Conservation (phyloP, 768 basidiomycete genomes). For the Tylopilus subfusipes region DNA sequence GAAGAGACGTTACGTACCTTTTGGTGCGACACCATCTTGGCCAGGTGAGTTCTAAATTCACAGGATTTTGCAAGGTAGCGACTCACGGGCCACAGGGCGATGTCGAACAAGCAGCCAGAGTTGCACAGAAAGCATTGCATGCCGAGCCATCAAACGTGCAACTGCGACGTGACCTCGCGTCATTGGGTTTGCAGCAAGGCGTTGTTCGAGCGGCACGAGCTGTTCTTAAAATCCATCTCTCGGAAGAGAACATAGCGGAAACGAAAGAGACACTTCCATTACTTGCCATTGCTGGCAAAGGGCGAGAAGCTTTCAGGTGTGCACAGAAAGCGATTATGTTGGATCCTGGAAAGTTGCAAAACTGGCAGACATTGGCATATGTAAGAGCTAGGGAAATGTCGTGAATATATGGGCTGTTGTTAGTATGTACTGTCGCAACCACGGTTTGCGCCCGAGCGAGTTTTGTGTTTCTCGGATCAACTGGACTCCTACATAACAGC, state of each 20-base stretch:
- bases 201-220: slow-evolving; percentile 43
- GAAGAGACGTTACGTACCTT: slow-evolving; percentile 66
- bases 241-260: slow-evolving; percentile 34
- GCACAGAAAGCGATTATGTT: slow-evolving; percentile 67
- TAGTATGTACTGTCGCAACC: background rate
- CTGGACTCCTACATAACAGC: background rate
- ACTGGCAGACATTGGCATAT: slow-evolving; percentile 62
- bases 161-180: slow-evolving; percentile 52
- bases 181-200: slow-evolving; percentile 49
- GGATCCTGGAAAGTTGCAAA: slow-evolving; percentile 40
- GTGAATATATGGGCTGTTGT: slow-evolving; percentile 17
- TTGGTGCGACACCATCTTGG: slow-evolving; percentile 67
- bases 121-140: slow-evolving; percentile 56
- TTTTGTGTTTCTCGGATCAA: background rate
- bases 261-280: slow-evolving; percentile 45
- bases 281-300: slow-evolving; percentile 43
- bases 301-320: slow-evolving; percentile 35
- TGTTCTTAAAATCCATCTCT: slow-evolving; percentile 36
- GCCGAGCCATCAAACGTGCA: slow-evolving; percentile 51
- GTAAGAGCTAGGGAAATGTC: slow-evolving; percentile 34
- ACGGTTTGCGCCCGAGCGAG: background rate
- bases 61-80: background rate
- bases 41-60: slow-evolving; percentile 46
- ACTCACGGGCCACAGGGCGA: slow-evolving; percentile 40
- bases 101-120: slow-evolving; percentile 43